Evolutionary conservation across 2,329 filamentous ascomycete genomes (phyloP), one percentile per base, ranked within the genome.

Genomic region (Alternaria longipes): DNA sequence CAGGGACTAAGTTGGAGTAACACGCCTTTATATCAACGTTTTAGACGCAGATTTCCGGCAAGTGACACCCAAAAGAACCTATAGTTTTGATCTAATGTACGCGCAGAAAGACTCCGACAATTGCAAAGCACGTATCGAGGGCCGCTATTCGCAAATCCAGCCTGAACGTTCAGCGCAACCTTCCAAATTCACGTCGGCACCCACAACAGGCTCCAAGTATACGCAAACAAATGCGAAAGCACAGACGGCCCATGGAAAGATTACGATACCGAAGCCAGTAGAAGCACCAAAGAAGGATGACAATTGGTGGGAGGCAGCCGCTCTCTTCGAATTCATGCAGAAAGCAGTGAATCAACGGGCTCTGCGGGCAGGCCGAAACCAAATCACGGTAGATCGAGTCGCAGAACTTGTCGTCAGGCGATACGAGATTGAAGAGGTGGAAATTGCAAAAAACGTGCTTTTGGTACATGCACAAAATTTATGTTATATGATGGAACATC

Each of bases 1-100:
- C 80, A 84, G 46, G 80, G 77, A 16, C 71, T 84, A 22, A 70
- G 72, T 14, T 84, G 83, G 83, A 75, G 72, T 47, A 77, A 70
- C 51, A 82, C 79, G 5, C 76, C 80, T 3, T 59, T 85, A 3
- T 84, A 79, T 61, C 70, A 78, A 46, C 76, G 81, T 46, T 71
- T 83, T 40, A 76, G 73, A 54, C 68, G 70, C 34, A 74, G 69
- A 22, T 82, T 78, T 59, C 76, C 81, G 8, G 77, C 75, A 67
- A 41, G 73, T 20, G 9, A 18, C 16, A 22, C 16, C 18, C 28
- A 30, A 16, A 2, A n/a, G 20, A 4, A 11, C 36, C 34, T 12
- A 12, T 22, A 16, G 0, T 24, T n/a, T 24, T 26, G 14, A 56
- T 45, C 67, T 71, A 36, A 73, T 40, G 2, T 18, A 42, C 16